phyloP scores from a whole-genome alignment of 2,329 filamentous ascomycete species.

The Trichoderma sp. region DNA sequence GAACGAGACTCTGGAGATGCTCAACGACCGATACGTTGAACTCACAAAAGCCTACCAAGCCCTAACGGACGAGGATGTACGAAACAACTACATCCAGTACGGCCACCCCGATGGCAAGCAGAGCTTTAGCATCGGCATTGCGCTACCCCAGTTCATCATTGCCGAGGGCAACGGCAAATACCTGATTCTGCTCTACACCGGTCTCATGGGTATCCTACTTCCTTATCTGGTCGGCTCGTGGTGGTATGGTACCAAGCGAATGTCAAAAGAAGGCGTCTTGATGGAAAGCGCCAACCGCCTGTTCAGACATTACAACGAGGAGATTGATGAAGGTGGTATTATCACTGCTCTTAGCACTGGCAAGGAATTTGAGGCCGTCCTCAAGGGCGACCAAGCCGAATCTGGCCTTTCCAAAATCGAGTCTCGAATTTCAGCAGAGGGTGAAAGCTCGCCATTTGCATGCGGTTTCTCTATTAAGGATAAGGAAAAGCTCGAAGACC shows the following conservation, averaged over 20 bases:
- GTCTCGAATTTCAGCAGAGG: constrained; percentile 71
- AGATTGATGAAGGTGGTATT: constrained; percentile 78
- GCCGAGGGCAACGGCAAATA: constrained; percentile 95
- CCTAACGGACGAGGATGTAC: constrained; percentile 93
- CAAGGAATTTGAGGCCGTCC: constrained; percentile 77
- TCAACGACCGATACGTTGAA: constrained; percentile 91
- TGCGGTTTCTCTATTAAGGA: constrained; percentile 72
- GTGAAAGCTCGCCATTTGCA: constrained; percentile 55
- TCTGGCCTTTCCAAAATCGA: constrained; percentile 82
- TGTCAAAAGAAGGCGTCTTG: constrained; percentile 91
- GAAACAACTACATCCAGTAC: constrained; percentile 95
- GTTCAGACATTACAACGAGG: constrained; percentile 89
- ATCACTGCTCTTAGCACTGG: constrained; percentile 81
- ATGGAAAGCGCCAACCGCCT: constrained; percentile 93
- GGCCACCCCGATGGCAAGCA: constrained; percentile 98
- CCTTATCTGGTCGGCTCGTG: constrained; percentile 94
- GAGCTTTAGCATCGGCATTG: constrained; percentile 96
- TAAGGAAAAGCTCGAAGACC: constrained; percentile 72
- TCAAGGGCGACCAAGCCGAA: constrained; percentile 79
- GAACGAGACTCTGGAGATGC: constrained; percentile 83
- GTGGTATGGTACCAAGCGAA: constrained; percentile 96
- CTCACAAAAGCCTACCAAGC: constrained; percentile 98
- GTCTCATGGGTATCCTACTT: constrained; percentile 84
- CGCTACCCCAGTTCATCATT: constrained; percentile 88
- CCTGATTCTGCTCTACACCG: constrained; percentile 85